These are phyloP conservation scores for Dryas integrifolia DNA, from an alignment of 331 rosid genomes.

Conservation along the genomic window DNA sequence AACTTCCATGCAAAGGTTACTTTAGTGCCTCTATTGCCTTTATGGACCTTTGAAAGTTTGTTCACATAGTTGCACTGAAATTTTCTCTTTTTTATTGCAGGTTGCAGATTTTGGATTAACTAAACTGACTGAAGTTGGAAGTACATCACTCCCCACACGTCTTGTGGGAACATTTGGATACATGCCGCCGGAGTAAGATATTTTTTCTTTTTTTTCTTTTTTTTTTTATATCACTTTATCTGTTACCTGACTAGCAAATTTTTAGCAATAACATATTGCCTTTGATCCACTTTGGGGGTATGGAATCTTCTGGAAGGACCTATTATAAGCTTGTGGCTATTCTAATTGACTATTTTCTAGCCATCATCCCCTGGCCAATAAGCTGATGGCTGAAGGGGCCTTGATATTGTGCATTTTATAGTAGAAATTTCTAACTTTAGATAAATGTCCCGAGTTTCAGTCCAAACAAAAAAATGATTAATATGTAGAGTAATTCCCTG, in stretches of 20 bases:
- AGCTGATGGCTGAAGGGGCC: background rate
- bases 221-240: background rate
- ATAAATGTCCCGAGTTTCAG: background rate
- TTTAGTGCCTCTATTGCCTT: conserved; percentile 1
- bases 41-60: conserved; percentile 9
- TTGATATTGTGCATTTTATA: conserved; percentile 2
- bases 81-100: conserved; percentile 31
- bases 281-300: background rate
- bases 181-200: conserved; percentile 91
- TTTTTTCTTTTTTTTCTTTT: background rate
- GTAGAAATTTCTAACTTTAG: background rate
- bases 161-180: conserved; percentile 93
- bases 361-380: background rate
- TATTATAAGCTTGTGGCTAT: background rate
- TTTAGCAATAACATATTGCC: conserved; percentile 8
- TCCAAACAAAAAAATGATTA: background rate
- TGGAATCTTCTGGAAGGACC: conserved; percentile 5
- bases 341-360: background rate
- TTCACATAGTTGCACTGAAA: conserved; percentile 13
- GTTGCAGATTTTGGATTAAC: conserved; percentile 95
- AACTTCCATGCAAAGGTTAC: conserved; percentile 84
- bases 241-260: background rate
- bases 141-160: conserved; percentile 53
- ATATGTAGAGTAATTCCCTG: too few relatives aligned
- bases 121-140: conserved; percentile 72